Evolutionary conservation across 352 stramenopile species (phyloP), one percentile per base, ranked within the genome.

Genomic region (Phytophthora sojae): DNA sequence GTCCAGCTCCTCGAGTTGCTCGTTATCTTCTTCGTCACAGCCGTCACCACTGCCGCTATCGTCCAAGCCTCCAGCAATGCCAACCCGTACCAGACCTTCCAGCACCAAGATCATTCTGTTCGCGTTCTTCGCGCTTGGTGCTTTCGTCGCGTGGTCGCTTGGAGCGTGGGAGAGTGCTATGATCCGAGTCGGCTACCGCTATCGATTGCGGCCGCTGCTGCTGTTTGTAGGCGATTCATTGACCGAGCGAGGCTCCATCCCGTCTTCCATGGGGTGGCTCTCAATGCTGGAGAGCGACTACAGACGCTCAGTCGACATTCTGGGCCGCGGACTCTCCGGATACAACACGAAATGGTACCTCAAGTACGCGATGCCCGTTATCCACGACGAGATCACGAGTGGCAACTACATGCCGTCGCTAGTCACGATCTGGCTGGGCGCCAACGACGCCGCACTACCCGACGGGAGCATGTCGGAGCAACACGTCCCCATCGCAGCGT

Each of bases 191-290:
- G 51, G 45, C 8, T 42, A 57, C 5, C 62, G 29, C 21, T 39
- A 55, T 69, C 49, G 58, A 37, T 49, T 66, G 14, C 71, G 79
- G 1, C 73, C 79, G n/a, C 54, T 63, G 12, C 32, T 88, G 19
- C 25, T 88, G 6, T 69, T 89, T 14, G 56, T 79, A 15, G 84
- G 84, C 5, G 85, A 91, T 68, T 92, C 85, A 14, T 75, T 89
- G 37, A 91, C 83, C 30, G 63, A 91, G 60, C 69, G 72, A 35
- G 81, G 73, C 14, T 70, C 67, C 19, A 71, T 82, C 25, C 66
- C 64, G 17, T 64, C 77, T 7, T 60, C 67, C n/a, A 75, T 75
- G 25, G 84, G 85, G 14, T 92, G 79, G 73, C 52, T 67, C 30
- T 55, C 51, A 1, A 68, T 79, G 23, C 62, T 92, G 39, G 71